A percentile compares a stretch with the other conserved stretches of the same genome.
These are phyloP conservation scores for Hericium erinaceus DNA, from an alignment of 768 basidiomycete genomes.

Conservation along the genomic window DNA sequence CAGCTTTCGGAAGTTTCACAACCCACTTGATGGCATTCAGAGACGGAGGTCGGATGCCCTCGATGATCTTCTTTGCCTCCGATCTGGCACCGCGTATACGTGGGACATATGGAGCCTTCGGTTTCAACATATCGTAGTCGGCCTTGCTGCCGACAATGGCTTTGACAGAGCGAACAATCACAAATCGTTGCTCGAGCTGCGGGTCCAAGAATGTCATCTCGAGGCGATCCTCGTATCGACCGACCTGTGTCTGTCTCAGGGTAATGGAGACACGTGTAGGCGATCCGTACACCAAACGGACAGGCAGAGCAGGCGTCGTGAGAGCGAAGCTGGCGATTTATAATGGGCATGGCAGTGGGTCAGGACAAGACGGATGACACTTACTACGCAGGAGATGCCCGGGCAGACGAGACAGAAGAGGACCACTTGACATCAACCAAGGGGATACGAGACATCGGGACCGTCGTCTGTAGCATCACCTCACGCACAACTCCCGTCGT, in stretches of 20 bases:
- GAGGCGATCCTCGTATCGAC: slow-evolving; percentile 37
- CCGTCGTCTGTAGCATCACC: not conserved
- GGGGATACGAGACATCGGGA: not conserved
- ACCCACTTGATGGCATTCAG: slow-evolving; percentile 35
- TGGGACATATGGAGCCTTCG: slow-evolving; percentile 35
- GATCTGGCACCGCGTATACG: slow-evolving; percentile 8
- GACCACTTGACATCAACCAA: not conserved
- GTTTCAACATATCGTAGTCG: slow-evolving; percentile 39
- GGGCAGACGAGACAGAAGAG: not conserved
- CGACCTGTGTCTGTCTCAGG: slow-evolving; percentile 23
- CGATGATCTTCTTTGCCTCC: slow-evolving; percentile 16
- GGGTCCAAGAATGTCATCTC: slow-evolving; percentile 37
- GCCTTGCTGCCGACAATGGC: slow-evolving; percentile 40
- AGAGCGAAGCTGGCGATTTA: not conserved
- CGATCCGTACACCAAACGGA: not conserved
- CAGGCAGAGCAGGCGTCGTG: not conserved
- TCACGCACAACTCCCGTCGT: not conserved
- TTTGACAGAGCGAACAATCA: slow-evolving; percentile 35
- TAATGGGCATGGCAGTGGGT: not conserved
- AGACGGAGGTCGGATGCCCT: slow-evolving; percentile 31
- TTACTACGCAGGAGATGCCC: too few species aligned
- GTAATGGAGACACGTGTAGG: slow-evolving; percentile 3
- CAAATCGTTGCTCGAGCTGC: slow-evolving; percentile 27
- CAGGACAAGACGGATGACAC: too few species aligned
- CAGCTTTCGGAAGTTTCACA: slow-evolving; percentile 23